Conservation (phyloP, 371 early-diverging fungal genomes). For the Syncephalastrum monosporum region DNA sequence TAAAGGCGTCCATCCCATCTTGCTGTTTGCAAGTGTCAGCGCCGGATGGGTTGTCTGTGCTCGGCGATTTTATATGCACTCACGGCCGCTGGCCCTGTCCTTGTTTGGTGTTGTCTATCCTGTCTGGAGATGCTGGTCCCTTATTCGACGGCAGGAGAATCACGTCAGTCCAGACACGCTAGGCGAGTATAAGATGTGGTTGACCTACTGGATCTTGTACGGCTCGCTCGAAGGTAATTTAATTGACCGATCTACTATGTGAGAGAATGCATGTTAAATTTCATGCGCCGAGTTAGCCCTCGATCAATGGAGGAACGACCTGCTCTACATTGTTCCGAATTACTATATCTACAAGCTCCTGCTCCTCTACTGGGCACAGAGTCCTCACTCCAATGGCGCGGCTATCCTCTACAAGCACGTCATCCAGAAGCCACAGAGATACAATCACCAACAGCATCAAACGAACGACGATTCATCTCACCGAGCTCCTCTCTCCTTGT, state of each 20-base stretch:
- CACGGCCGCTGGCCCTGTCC: conserved; percentile 27
- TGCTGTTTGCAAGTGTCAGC: conserved; percentile 27
- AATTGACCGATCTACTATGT: too few species aligned
- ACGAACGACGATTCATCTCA: too few species aligned
- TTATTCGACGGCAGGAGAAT: conserved; percentile 4
- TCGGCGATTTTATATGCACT: conserved; percentile 29
- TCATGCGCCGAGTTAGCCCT: conserved; percentile 23
- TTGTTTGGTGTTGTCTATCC: conserved; percentile 47
- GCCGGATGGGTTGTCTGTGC: conserved; percentile 18
- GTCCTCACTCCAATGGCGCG: conserved; percentile 50
- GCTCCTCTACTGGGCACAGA: conserved; percentile 55
- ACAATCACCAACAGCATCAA: neutral
- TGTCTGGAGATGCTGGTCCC: conserved; percentile 31
- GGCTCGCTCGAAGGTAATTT: conserved; percentile 46
- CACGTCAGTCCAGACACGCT: conserved; percentile 9
- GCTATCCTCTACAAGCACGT: conserved; percentile 34
- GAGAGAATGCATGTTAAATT: neutral
- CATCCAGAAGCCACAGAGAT: conserved; percentile 32
- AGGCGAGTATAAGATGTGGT: conserved; percentile 41
- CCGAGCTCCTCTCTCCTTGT: too few species aligned
- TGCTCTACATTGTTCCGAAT: conserved; percentile 30
- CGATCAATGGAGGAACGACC: conserved; percentile 42
- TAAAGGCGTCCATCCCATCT: conserved; percentile 33
- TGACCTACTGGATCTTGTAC: conserved; percentile 55
- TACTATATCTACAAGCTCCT: conserved; percentile 47